Evolutionary conservation across 306 rosid species (phyloP), one percentile per base, ranked within the genome.

Genomic region (Dalbergia oliveri): DNA sequence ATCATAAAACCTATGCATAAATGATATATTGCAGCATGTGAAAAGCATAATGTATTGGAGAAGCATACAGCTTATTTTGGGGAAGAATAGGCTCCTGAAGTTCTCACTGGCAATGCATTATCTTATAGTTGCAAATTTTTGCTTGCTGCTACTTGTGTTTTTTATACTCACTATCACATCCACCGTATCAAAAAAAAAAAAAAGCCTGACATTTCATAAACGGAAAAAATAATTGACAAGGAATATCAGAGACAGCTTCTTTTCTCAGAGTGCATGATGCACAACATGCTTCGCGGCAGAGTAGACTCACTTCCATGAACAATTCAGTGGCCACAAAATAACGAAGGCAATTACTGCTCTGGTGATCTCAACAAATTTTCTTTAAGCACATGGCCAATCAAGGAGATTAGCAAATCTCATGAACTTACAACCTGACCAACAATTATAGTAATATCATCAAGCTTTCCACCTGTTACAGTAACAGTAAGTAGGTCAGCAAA

Each of bases 401-500:
- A 47, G 10, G 35, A 31, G 77, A 81, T 53, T 43, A 77, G 44
- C 76, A 80, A 15, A 73, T 75, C 66, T 91, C 89, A 85, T 19
- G 84, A 80, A 84, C 93, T 89, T 33, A 90, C 89, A 64, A 93
- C 97, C 83, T 87, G 88, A 79, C 97, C 91, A 43, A 90, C 97
- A 44, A 91, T 76, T 79, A 90, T 92, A 35, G 98, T 95, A 67
- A 91, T 90, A 78, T 91, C 99, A 51, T 93, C 99, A 50, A 88
- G 86, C 79, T 93, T 95, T 83, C 99, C 98, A 66, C 98, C 99
- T 95, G 88, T 75, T 33, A 47, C 64, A 79, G 54, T 26, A 16
- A 33, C 77, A 73, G 41, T 6, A 74, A 50, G 7, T 39, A 23
- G 51, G 53, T 69, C 26, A 86, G 85, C 37, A 64, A 72, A 63